A percentile compares a stretch with the other conserved stretches of the same genome.
Evolutionary conservation across 169 alveolate genomes (phyloP).

Genomic region (Plasmodium relictum): DNA sequence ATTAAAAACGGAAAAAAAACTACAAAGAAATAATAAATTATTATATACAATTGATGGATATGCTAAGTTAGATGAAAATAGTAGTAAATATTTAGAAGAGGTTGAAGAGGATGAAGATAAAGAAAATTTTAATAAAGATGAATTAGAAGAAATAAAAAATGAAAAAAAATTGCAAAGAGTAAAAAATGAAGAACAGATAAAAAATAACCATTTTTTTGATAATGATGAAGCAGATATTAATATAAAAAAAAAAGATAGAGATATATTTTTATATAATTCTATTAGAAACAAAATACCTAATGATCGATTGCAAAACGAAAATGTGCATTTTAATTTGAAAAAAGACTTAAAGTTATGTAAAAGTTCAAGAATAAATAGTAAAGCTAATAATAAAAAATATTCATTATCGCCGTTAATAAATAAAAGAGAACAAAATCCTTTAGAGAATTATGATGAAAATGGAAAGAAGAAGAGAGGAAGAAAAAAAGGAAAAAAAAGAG

Average conservation of each 20-base stretch:
- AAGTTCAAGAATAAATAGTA: not conserved
- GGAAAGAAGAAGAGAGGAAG: constrained; percentile 36
- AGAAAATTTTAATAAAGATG: not conserved
- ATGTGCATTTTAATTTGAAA: not conserved
- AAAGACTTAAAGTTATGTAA: constrained; percentile 1
- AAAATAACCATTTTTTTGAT: not conserved
- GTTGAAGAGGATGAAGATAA: not conserved
- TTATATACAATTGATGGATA: not conserved
- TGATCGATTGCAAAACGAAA: not conserved
- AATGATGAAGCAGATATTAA: not conserved
- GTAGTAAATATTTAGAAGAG: not conserved
- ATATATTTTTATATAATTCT: not conserved
- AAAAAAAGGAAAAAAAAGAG: constrained; percentile 51
- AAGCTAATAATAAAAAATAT: not conserved
- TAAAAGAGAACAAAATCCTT: not conserved
- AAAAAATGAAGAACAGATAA: constrained; percentile 1
- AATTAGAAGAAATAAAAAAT: not conserved
- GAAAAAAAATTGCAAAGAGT: not conserved
- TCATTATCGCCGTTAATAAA: not conserved
- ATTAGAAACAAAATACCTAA: too few relatives aligned
- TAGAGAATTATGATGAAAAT: not conserved
- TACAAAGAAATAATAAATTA: not conserved
- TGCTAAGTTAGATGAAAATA: not conserved
- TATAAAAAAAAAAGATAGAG: not conserved
- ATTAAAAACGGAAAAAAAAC: not conserved